Percentiles rank a stretch among this genome's conserved stretches.
Conservation (phyloP, 176 grass and related monocot species). For the Leersia perrieri region DNA sequence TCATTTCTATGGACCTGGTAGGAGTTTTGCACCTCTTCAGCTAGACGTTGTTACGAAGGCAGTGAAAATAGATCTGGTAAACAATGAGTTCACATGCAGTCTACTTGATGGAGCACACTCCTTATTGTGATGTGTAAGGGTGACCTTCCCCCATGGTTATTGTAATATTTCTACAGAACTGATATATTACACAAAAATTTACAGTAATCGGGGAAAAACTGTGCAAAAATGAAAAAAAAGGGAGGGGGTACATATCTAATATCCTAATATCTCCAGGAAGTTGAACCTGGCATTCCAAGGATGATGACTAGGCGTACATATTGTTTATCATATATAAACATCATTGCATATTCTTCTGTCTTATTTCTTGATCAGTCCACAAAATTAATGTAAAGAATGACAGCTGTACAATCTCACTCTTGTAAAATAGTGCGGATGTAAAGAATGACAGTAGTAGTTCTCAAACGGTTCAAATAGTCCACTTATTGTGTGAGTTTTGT, state of each 20-base stretch:
- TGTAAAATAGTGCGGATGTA: not conserved
- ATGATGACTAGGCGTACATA: too few relatives aligned
- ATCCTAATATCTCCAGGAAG: too few relatives aligned
- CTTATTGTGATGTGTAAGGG: not conserved
- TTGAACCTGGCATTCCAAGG: too few relatives aligned
- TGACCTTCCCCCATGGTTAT: not conserved
- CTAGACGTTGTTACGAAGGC: constrained; percentile 43
- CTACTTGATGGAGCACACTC: constrained; percentile 36
- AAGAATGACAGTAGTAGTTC: not conserved
- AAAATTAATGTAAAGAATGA: not conserved
- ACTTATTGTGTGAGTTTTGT: not conserved
- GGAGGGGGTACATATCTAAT: too few relatives aligned
- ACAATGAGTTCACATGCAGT: constrained; percentile 53
- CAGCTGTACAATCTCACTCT: not conserved
- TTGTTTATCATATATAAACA: not conserved
- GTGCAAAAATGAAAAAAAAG: not conserved
- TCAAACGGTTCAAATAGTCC: not conserved
- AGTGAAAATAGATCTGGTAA: constrained; percentile 45
- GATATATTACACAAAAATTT: too few relatives aligned
- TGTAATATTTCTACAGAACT: not conserved
- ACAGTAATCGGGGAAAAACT: too few relatives aligned
- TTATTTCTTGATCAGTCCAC: not conserved
- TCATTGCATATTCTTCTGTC: not conserved
- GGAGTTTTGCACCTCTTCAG: constrained; percentile 55
- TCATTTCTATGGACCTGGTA: constrained; percentile 78